Evolutionary conservation across 2,329 filamentous ascomycete species (phyloP), one percentile per base, ranked within the genome.

Genomic region (Bipolaris sorokiniana): DNA sequence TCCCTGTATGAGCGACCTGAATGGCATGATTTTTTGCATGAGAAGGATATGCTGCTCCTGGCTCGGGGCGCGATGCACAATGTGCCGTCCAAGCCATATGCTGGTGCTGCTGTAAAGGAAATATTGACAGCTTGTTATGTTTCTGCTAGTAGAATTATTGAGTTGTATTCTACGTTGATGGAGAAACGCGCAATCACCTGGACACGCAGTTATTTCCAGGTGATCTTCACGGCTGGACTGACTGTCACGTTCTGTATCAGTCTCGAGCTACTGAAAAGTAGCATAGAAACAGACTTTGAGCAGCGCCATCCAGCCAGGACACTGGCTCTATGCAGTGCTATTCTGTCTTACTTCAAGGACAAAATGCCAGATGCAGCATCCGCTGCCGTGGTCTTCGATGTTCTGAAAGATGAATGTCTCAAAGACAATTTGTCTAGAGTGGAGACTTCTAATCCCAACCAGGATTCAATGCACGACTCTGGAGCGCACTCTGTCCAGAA

Each of bases 181-280:
- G 63, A 74, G 3, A 66, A 67, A 2, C 68, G 67, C 2, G 67
- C 72, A 11, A 78, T 81, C 34, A 80, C 77, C 0, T 79, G 77
- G 51, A 81, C 80, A 0, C 68, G 80, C n/a, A 80, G 77, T 44
- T 82, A 82, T 57, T 82, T 82, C 23, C 80, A 82, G 48, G 76
- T 78, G 45, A 75, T 82, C 2, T 82, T 82, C 45, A 79, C 79
- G 0, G 79, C 79, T 2, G 80, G 79, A 0, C 55, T 82, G 0
- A 63, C 65, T 2, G 54, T 67, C 13, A 65, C 53, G 10, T 66
- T 58, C 38, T 68, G 63, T 76, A 71, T 5, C 7, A 57, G 49
- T 20, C 26, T 65, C 4, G 56, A 59, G 75, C 69, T 54, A 67
- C 67, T 48, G 52, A 68, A 6, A 66, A 69, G 0, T 10, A 48